Evolutionary conservation across 176 grass and related monocot species (phyloP), one percentile per base, ranked within the genome.

Genomic region (Aegilops umbellulata): DNA sequence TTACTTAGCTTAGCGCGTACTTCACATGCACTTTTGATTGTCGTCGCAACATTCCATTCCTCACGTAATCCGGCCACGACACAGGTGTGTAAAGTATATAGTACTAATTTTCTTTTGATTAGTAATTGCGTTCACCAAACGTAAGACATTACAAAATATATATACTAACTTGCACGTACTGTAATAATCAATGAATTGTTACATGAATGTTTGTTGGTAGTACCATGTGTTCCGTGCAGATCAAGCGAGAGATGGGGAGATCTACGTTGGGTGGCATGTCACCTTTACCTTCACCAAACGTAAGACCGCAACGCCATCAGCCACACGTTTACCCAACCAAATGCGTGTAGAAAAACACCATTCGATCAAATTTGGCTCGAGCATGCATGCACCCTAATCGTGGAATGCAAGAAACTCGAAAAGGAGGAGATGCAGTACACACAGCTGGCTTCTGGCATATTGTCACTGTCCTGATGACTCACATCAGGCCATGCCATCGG

Each of bases 281-380:
- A 53, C 80, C 86, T 41, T 68, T 71, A 20, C 49, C 10, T 29
- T 83, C 81, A 83, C 81, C 81, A 72, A 88, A 83, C 49, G 23
- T 17, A 32, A 78, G 30, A 63, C 29, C 46, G 16, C 39, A 24
- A 69, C 29, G 44, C 51, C 2, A 19, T 19, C 12, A 9, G 49
- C 67, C 80, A 83, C 81, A 72, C 60, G 87, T 83, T 76, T 17
- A 65, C 31, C 14, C 47, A 19, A 10, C 26, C n/a, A 10, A 78
- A 78, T n/a, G 34, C 14, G 34, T 42, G 67, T 7, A 25, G 16
- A 68, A 32, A 1, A 68, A 46, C 5, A 35, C 60, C 32, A 35
- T 65, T 65, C 0, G 24, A 26, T 49, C 42, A 29, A 44, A 24
- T 26, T 27, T 20, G 22, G 65, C 3, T 17, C 29, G 60, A 24